Evolutionary conservation across 1,139 yeast genomes (phyloP), one percentile per base, ranked within the genome.

Genomic region (Pichiaceae sp.): DNA sequence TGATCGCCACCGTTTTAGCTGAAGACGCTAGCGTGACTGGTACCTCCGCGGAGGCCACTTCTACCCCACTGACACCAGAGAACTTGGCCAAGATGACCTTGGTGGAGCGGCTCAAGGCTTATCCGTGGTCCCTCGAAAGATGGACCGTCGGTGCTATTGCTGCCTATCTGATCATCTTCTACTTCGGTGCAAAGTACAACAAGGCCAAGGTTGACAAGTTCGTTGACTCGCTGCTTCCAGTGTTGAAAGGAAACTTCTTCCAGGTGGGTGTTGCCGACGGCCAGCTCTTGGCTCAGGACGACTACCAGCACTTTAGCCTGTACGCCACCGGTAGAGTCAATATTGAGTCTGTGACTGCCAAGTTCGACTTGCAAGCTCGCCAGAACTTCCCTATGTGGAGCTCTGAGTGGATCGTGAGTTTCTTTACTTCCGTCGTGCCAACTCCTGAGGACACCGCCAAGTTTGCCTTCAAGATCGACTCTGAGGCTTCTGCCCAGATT

Each of bases 281-380:
- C 21, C 64, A 66, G 33, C 62, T 74, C 47, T 70, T 68, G 50
- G 65, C 78, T 45, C 72, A 76, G 54, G 96, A 86, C 56, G 75
- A 80, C 38, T 67, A 82, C 33, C 82, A 84, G 53, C 69, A 74
- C 42, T 87, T 62, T 59, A 66, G 91, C 15, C 68, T 86, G 34
- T 91, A 85, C 58, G 95, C 96, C 32, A 72, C 95, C 40, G 98
- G 98, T 45, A 78, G 98, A 58, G 66, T 75, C 44, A 81, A 84
- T 58, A 71, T 91, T 46, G 77, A 75, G 44, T 70, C 73, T 43
- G 64, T 86, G 41, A 63, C 72, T 40, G 68, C 81, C 39, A 75
- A 70, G 46, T 67, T 87, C 56, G 72, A 69, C 42, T 69, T 87
- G 59, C 67, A 75, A 46, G 78, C 95, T 43, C 81, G 98, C 64